Percentiles rank a stretch among this genome's conserved stretches.
phyloP scores from a whole-genome alignment of 371 early-diverging fungal genomes.

The Coemansia sp. region DNA sequence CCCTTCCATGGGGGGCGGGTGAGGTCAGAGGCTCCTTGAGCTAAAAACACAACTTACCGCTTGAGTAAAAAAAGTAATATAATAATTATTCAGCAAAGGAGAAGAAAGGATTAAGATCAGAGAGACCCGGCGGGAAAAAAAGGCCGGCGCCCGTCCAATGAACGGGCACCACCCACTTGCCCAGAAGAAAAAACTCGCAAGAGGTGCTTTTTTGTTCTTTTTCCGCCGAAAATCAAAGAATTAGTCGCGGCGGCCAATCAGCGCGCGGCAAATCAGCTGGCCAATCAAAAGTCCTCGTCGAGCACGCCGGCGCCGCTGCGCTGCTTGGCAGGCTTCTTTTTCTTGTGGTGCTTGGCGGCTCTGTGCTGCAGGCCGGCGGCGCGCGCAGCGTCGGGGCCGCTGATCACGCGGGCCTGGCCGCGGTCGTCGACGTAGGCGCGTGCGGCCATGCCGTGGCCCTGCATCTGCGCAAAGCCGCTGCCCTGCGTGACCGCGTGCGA shows the following conservation, averaged over 20 bases:
- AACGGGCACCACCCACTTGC: not conserved
- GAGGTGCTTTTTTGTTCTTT: not conserved
- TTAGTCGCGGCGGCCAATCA: slow-evolving; percentile 26
- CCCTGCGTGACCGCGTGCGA: slow-evolving; percentile 31
- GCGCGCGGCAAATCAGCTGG: not conserved
- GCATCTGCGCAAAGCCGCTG: slow-evolving; percentile 32
- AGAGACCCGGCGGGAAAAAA: slow-evolving; percentile 5
- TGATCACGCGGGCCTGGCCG: slow-evolving; percentile 16
- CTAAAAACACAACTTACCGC: slow-evolving; percentile 5
- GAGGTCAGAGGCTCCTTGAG: not conserved
- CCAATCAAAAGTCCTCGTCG: slow-evolving; percentile 12
- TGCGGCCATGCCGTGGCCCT: slow-evolving; percentile 25
- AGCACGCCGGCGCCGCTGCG: slow-evolving; percentile 62
- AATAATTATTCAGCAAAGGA: slow-evolving; percentile 23
- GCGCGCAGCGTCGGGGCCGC: slow-evolving; percentile 14
- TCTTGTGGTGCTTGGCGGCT: slow-evolving; percentile 79
- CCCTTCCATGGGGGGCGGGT: not conserved
- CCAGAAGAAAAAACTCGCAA: not conserved
- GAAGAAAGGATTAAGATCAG: slow-evolving; percentile 38
- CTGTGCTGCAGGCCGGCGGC: slow-evolving; percentile 8
- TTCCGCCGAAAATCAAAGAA: slow-evolving; percentile 31
- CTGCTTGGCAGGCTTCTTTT: slow-evolving; percentile 72
- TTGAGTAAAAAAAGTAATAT: slow-evolving; percentile 7
- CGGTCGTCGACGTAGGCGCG: slow-evolving; percentile 30
- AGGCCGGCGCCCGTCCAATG: not conserved